These are phyloP conservation scores for Setaria italica DNA, from an alignment of 202 grass and related monocot species.

Conservation along the genomic window DNA sequence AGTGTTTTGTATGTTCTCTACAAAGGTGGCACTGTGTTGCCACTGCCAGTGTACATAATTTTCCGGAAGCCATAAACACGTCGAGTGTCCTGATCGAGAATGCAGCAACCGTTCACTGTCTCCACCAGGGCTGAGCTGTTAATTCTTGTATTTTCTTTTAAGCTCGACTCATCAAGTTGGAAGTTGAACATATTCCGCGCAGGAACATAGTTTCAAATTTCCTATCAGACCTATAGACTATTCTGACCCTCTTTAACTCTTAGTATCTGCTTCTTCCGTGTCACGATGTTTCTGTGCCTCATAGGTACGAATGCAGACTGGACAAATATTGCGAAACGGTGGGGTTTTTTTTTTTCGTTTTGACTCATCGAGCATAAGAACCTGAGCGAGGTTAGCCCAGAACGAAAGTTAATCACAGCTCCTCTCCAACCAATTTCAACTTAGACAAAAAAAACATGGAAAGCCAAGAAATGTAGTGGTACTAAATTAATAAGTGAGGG, in stretches of 20 bases:
- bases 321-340: too few relatives aligned
- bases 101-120: neutral
- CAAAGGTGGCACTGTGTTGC: neutral
- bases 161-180: neutral
- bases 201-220: neutral
- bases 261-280: too few relatives aligned
- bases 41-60: neutral
- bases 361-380: too few relatives aligned
- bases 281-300: too few relatives aligned
- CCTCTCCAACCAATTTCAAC: neutral
- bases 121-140: neutral
- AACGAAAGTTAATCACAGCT: neutral
- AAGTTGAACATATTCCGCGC: too few relatives aligned
- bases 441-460: too few relatives aligned
- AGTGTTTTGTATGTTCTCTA: slow-evolving; percentile 10
- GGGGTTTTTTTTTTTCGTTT: too few relatives aligned
- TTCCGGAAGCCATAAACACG: neutral
- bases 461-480: neutral
- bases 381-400: too few relatives aligned
- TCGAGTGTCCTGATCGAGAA: neutral
- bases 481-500: neutral
- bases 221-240: neutral
- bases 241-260: neutral
- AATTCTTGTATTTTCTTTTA: neutral
- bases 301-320: too few relatives aligned